These are phyloP conservation scores for Ogataea methylovora DNA, from an alignment of 805 yeast genomes.

Conservation along the genomic window DNA sequence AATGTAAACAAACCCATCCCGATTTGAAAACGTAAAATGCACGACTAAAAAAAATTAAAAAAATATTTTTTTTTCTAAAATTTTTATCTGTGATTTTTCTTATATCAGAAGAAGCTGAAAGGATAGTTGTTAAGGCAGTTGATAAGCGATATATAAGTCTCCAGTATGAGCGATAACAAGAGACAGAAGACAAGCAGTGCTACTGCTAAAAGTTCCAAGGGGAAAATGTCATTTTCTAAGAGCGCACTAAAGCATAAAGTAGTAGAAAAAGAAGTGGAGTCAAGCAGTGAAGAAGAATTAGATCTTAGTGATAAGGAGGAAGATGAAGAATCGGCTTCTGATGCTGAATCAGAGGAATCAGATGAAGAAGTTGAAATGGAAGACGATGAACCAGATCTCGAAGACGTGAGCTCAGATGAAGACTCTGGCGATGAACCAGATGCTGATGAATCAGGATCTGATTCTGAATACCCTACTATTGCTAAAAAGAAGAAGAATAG, in stretches of 20 bases:
- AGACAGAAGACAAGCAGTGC: slow-evolving; percentile 2
- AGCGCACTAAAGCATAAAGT: slow-evolving; percentile 23
- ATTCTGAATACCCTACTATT: slow-evolving; percentile 26
- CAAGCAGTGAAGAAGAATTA: slow-evolving; percentile 12
- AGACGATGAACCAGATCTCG: slow-evolving; percentile 11
- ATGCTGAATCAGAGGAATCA: slow-evolving; percentile 8
- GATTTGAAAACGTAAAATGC: too few relatives aligned
- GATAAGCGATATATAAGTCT: too few relatives aligned
- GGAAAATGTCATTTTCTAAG: too few relatives aligned
- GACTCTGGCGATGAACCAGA: slow-evolving; percentile 1
- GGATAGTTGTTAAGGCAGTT: too few relatives aligned
- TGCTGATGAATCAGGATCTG: slow-evolving; percentile 12
- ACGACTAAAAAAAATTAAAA: too few relatives aligned
- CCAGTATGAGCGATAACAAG: too few relatives aligned
- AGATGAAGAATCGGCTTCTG: slow-evolving; percentile 11
- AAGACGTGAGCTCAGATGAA: slow-evolving; percentile 1
- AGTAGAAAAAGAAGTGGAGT: slow-evolving; percentile 7
- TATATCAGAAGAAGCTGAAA: too few relatives aligned
- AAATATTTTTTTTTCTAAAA: too few relatives aligned
- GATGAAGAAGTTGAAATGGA: slow-evolving; percentile 15
- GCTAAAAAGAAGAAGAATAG: slow-evolving; percentile 49
- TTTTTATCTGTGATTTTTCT: too few relatives aligned
- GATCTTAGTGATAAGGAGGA: slow-evolving; percentile 12
- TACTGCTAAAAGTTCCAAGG: slow-evolving; percentile 2
- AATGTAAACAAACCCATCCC: too few relatives aligned